phyloP scores from a whole-genome alignment of 2,329 filamentous ascomycete genomes.

The Fusarium sterilihyphosum region DNA sequence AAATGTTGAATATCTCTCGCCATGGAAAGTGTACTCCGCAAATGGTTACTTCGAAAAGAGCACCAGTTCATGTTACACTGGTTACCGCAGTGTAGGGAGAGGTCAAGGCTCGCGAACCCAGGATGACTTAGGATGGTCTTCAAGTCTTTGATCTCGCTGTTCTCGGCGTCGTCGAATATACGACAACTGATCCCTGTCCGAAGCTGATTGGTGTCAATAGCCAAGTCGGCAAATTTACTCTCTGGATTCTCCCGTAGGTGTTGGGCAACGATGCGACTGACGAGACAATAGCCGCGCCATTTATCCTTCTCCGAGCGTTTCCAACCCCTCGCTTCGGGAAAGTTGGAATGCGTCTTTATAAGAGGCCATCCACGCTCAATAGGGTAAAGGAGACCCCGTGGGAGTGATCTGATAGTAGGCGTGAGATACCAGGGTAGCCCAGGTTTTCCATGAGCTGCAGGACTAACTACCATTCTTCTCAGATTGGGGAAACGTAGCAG shows the following conservation, averaged over 20 bases:
- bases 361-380: conserved; percentile 45
- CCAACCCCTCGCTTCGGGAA: neutral
- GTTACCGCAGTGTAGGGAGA: neutral
- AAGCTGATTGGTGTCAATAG: conserved; percentile 46
- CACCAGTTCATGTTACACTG: neutral
- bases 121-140: conserved; percentile 4
- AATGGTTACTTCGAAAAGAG: conserved; percentile 6
- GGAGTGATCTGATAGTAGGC: neutral
- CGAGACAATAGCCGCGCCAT: conserved; percentile 46
- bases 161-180: conserved; percentile 10
- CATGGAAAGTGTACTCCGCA: neutral
- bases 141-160: conserved; percentile 3
- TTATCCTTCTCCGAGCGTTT: conserved; percentile 7
- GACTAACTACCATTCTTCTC: conserved; percentile 51
- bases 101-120: conserved; percentile 16
- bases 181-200: conserved; percentile 44
- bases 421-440: conserved; percentile 53
- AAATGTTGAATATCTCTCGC: neutral
- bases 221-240: conserved; percentile 46
- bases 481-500: conserved; percentile 49
- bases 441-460: conserved; percentile 50
- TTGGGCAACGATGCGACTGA: conserved; percentile 42
- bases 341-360: neutral
- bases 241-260: conserved; percentile 11
- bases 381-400: conserved; percentile 51